Evolutionary conservation across 1,139 yeast species (phyloP).

Genomic region (Lodderomyces margitis): DNA sequence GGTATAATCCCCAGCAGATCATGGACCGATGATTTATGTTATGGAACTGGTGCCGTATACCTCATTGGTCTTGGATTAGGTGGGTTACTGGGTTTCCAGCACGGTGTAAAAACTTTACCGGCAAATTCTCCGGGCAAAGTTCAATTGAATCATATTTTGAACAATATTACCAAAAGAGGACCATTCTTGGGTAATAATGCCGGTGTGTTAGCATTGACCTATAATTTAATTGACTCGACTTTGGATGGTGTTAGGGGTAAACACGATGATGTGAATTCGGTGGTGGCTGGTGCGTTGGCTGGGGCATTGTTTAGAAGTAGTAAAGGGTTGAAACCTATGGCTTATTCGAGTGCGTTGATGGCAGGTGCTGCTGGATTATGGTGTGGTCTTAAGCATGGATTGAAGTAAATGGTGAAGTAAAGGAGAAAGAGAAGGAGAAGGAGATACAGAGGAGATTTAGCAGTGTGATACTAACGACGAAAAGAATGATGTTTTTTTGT

Average conservation of each 20-base stretch:
- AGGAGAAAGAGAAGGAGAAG: background rate
- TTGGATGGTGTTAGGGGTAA: slow-evolving; percentile 80
- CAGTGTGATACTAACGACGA: background rate
- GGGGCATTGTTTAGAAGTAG: slow-evolving; percentile 91
- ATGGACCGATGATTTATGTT: slow-evolving; percentile 96
- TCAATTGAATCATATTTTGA: slow-evolving; percentile 83
- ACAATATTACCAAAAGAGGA: slow-evolving; percentile 92
- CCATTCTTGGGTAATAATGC: slow-evolving; percentile 94
- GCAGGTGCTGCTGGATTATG: slow-evolving; percentile 90
- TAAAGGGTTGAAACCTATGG: slow-evolving; percentile 85
- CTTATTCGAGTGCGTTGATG: slow-evolving; percentile 79
- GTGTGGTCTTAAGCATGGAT: slow-evolving; percentile 72
- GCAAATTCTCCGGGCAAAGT: slow-evolving; percentile 71
- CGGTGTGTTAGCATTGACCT: slow-evolving; percentile 87
- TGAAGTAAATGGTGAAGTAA: too few relatives aligned
- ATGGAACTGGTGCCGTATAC: slow-evolving; percentile 96
- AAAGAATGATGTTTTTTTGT: too few relatives aligned
- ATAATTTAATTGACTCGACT: slow-evolving; percentile 78
- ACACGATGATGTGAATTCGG: slow-evolving; percentile 82
- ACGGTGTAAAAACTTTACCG: slow-evolving; percentile 78
- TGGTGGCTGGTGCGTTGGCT: slow-evolving; percentile 86
- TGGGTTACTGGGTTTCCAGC: slow-evolving; percentile 84
- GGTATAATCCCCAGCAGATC: slow-evolving; percentile 93
- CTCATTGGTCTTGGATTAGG: slow-evolving; percentile 76
- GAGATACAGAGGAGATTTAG: background rate